Base-by-base conservation (phyloP, 768 basidiomycete genomes). In the Flagelloscypha sp. region DNA sequence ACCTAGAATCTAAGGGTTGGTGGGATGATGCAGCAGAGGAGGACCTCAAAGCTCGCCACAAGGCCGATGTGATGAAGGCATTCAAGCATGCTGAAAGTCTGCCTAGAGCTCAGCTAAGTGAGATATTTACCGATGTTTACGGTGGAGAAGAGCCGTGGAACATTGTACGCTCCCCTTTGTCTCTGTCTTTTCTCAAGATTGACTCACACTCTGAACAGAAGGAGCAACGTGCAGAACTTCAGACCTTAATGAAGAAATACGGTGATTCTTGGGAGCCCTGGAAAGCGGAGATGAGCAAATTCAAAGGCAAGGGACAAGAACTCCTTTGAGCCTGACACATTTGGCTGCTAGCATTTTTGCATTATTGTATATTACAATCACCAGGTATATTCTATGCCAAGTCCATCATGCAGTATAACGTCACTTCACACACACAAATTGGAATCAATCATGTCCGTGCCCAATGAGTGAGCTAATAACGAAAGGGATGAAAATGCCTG, bases 41-140 rank as follows among this genome's bases (percentile, higher is more conserved):
- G 17, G 73, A 72, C 24, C 61, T 87, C 37, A 84, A 84, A 53
- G 62, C 69, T 10, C 64, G 68, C 25, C 65, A 84, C 29, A 87
- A 79, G 59, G 66, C 66, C 16, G 79, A 83, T 33, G 84, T 93
- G 27, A 67, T 94, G 68, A 59, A 65, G 33, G 74, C 86, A 2
- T 90, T 94, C 58, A 80, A 73, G 55, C 68, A 69, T 20, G 84
- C 85, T 0, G 90, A 95, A 55, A 61, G 62, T 27, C 54, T 83
- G 38, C 76, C 74, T 48, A 72, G 79, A 23, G 65, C 72, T 30
- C 75, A 81, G 51, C 58, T 97, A n/a, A 69, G 75, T 15, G 76
- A 88, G 54, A 59, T 93, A 49, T 93, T 93, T 56, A 79, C 73
- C 6, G 89, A 94, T 44, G 78, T 94, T 7, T 94, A 92, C 54